A percentile compares a stretch with the other conserved stretches of the same genome.
phyloP scores from a whole-genome alignment of 140 eudicot genomes.

The Flaveria floridana region DNA sequence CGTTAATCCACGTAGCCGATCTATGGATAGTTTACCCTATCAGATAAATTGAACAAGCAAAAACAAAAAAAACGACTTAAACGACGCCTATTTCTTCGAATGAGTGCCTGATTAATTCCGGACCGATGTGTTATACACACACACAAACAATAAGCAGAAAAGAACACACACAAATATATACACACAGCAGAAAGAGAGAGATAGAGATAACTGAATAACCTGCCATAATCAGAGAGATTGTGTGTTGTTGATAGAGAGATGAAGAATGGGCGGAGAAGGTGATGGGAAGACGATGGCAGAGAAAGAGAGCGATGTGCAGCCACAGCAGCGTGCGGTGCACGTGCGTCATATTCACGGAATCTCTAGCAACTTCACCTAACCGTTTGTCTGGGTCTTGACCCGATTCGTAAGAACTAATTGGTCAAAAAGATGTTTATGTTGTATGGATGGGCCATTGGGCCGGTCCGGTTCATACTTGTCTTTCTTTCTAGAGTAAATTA shows the following conservation, averaged over 20 bases:
- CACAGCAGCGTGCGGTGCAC: conserved; percentile 34
- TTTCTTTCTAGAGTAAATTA: too few species aligned
- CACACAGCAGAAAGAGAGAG: not conserved
- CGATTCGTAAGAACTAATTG: too few species aligned
- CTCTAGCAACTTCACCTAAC: not conserved
- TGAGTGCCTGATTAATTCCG: conserved; percentile 13
- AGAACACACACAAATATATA: not conserved
- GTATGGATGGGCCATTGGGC: too few species aligned
- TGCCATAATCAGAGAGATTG: conserved; percentile 26
- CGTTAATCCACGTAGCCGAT: conserved; percentile 21
- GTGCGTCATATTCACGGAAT: conserved; percentile 23
- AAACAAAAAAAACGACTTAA: conserved; percentile 10
- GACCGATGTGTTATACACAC: conserved; percentile 2
- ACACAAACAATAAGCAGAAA: not conserved
- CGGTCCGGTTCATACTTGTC: too few species aligned
- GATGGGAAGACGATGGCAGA: conserved; percentile 20
- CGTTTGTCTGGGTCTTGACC: too few species aligned
- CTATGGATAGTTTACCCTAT: conserved; percentile 6
- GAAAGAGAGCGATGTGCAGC: not conserved
- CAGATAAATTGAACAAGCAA: conserved; percentile 18
- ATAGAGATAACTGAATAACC: conserved; percentile 21
- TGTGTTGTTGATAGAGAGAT: conserved; percentile 23
- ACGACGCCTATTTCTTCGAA: conserved; percentile 1
- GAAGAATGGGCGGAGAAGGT: conserved; percentile 39
- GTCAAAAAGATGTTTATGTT: too few species aligned